These are phyloP conservation scores for Fragaria vesca DNA, from an alignment of 306 rosid genomes.

Conservation along the genomic window DNA sequence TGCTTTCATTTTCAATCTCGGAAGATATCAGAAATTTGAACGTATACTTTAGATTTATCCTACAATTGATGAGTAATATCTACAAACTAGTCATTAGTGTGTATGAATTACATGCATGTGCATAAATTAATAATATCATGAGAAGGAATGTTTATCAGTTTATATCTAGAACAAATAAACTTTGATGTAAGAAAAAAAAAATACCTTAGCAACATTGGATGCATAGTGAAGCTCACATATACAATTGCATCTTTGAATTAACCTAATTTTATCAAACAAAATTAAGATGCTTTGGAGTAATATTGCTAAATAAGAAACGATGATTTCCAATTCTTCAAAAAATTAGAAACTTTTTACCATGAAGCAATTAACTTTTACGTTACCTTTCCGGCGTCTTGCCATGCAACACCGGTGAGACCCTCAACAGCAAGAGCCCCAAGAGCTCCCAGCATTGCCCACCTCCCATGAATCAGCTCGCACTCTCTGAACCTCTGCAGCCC, in stretches of 20 bases:
- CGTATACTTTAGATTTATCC: not conserved
- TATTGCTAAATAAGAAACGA: no score
- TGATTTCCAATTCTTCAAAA: not conserved
- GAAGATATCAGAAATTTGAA: not conserved
- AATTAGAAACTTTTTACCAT: not conserved
- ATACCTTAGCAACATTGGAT: no score
- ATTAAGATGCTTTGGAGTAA: no score
- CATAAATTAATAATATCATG: no score
- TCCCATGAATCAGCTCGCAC: conserved; percentile 75
- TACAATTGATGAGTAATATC: no score
- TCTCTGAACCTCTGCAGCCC: conserved; percentile 81
- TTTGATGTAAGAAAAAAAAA: no score
- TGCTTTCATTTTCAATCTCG: not conserved
- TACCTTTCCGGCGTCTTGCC: conserved; percentile 97
- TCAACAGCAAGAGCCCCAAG: conserved; percentile 83
- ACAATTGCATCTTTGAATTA: no score
- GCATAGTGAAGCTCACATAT: no score
- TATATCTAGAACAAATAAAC: no score
- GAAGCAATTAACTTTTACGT: not conserved
- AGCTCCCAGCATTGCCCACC: conserved; percentile 84
- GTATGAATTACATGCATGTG: no score
- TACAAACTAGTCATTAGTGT: not conserved
- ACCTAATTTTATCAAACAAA: no score
- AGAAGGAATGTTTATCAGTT: no score
- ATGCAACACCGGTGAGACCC: conserved; percentile 67